These are phyloP conservation scores for Aspergillus saccharolyticus DNA, from an alignment of 495 filamentous ascomycete genomes.

Conservation along the genomic window DNA sequence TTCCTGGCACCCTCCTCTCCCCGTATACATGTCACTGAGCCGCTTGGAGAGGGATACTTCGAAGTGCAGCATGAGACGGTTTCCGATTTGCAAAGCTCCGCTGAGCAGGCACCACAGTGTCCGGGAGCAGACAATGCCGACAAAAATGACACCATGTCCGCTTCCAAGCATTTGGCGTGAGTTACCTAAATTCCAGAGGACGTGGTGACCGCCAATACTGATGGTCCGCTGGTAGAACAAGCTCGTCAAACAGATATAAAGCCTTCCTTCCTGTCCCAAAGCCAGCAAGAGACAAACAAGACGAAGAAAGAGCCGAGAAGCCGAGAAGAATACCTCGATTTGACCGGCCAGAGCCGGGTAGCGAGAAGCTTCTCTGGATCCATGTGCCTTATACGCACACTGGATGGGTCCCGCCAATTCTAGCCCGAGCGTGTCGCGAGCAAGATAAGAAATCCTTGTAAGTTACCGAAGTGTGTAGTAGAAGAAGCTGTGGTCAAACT, in stretches of 20 bases:
- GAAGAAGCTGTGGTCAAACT: neutral
- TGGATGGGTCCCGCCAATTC: constrained; percentile 52
- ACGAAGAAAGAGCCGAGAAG: constrained; percentile 22
- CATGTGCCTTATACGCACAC: constrained; percentile 64
- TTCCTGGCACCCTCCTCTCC: constrained; percentile 25
- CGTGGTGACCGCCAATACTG: neutral
- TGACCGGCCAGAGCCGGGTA: constrained; percentile 35
- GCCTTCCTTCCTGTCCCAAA: constrained; percentile 26
- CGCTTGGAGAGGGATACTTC: constrained; percentile 22
- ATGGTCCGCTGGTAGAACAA: no score
- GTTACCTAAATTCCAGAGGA: neutral
- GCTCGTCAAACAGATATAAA: constrained; percentile 17
- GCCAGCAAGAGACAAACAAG: constrained; percentile 22
- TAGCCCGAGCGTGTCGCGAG: constrained; percentile 19
- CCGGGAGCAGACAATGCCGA: neutral
- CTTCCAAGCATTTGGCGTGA: neutral
- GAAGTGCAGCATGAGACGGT: constrained; percentile 13
- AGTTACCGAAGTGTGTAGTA: neutral
- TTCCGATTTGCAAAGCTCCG: constrained; percentile 1
- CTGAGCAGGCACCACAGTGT: constrained; percentile 3
- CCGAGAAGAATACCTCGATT: constrained; percentile 33
- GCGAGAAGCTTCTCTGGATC: constrained; percentile 57
- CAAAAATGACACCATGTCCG: neutral
- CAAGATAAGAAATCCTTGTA: constrained; percentile 30
- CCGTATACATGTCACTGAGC: constrained; percentile 32